Evolutionary conservation across 2,329 filamentous ascomycete genomes (phyloP).

Genomic region (Aspergillus alliaceus): DNA sequence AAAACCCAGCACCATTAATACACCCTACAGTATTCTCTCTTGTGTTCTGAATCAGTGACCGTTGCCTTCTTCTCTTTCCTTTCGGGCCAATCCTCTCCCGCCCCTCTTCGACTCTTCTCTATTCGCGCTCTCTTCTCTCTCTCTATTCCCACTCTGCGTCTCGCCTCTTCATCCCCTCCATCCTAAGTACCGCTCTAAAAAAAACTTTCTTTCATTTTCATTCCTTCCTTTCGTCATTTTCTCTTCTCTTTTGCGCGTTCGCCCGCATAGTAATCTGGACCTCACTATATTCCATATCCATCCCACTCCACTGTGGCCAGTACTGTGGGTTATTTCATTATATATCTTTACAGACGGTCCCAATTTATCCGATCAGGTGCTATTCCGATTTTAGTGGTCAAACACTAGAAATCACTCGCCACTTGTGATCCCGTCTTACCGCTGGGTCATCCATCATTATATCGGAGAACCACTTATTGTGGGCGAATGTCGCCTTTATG

Average conservation of each 20-base stretch:
- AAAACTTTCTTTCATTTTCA: constrained; percentile 6
- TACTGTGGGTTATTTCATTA: constrained; percentile 9
- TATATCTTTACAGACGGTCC: constrained; percentile 7
- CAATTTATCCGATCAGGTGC: constrained; percentile 7
- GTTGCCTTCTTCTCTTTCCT: background rate
- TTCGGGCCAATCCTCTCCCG: constrained; percentile 23
- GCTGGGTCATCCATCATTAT: constrained; percentile 2
- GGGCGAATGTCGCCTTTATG: constrained; percentile 43
- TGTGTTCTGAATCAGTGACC: background rate
- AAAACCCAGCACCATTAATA: background rate
- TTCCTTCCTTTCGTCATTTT: constrained; percentile 14
- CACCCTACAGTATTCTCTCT: background rate
- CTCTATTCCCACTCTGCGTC: constrained; percentile 14
- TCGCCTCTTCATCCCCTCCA: constrained; percentile 19
- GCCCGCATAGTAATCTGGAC: constrained; percentile 33
- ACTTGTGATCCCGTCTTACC: background rate
- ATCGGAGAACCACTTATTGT: constrained; percentile 25
- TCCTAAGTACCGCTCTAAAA: constrained; percentile 1
- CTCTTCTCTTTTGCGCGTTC: constrained; percentile 31
- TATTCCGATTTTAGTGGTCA: constrained; percentile 2
- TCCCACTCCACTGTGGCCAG: constrained; percentile 9
- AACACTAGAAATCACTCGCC: background rate
- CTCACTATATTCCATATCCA: constrained; percentile 9
- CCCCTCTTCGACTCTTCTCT: constrained; percentile 17
- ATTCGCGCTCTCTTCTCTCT: constrained; percentile 15